These are phyloP conservation scores for Phytopythium sindhum DNA, from an alignment of 352 stramenopile genomes.

Conservation along the genomic window DNA sequence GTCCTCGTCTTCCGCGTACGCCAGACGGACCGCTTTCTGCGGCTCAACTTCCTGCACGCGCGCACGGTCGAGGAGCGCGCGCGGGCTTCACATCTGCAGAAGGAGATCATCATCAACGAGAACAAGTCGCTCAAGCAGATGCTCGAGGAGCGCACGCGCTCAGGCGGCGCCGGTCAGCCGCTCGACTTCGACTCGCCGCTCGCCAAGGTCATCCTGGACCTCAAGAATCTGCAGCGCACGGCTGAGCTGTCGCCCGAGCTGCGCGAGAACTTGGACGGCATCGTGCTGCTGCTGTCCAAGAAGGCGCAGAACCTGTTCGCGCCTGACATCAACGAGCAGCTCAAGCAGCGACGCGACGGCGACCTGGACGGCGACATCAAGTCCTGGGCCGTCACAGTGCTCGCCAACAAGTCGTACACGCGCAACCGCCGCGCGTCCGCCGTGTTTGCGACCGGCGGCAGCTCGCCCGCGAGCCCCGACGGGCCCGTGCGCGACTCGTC, in stretches of 20 bases:
- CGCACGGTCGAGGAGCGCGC: conserved; percentile 69
- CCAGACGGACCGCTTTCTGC: conserved; percentile 71
- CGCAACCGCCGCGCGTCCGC: conserved; percentile 55
- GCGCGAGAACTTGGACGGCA: conserved; percentile 69
- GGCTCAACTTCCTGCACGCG: conserved; percentile 72
- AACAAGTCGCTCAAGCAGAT: conserved; percentile 84
- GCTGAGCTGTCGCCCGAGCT: conserved; percentile 59
- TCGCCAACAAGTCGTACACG: conserved; percentile 79
- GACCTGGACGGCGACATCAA: conserved; percentile 78
- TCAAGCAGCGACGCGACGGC: conserved; percentile 66
- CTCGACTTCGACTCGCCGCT: conserved; percentile 82
- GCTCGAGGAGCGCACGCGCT: conserved; percentile 55
- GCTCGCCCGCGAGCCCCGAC: conserved; percentile 6
- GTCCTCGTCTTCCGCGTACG: conserved; percentile 65
- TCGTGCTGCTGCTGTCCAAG: conserved; percentile 71
- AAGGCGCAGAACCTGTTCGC: conserved; percentile 81
- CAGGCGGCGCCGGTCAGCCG: conserved; percentile 18
- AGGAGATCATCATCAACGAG: conserved; percentile 82
- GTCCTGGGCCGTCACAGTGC: conserved; percentile 70
- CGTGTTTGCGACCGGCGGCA: conserved; percentile 28
- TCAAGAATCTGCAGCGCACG: conserved; percentile 68
- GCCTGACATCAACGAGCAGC: conserved; percentile 76
- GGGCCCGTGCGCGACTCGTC: conserved; percentile 13
- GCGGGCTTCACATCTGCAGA: conserved; percentile 60
- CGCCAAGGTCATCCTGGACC: conserved; percentile 71